Base-by-base conservation (phyloP, 2,329 filamentous ascomycete species). In the Diaporthe citrichinensis region DNA sequence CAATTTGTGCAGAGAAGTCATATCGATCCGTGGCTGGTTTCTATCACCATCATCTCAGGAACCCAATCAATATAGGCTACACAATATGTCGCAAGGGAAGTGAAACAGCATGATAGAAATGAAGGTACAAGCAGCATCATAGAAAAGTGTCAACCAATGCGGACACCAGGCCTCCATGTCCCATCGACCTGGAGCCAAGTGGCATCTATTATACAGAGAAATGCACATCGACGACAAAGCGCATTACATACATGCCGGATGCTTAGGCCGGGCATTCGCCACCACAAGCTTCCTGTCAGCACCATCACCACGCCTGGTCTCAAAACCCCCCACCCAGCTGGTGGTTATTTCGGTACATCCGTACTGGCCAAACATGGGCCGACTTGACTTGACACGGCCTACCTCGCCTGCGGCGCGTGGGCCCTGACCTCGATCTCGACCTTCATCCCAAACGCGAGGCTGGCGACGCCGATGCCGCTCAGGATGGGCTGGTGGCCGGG, bases 351-450 rank as follows among this genome's bases (percentile, higher is more conserved):
- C 10, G 20, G 25, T 36, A 23, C 2, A 36, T 58, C 20, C 12
- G 31, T n/a, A 34, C 4, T 14, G 10, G n/a, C 10, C 31, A 36
- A 34, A 23, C 2, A 34, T 23, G 15, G 4, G 2, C 31, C 3
- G 31, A 4, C 20, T 23, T 7, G 31, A 28, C 57, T 59, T 4
- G 23, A 31, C 25, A 46, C 0, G 8, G 41, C 25, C 41, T 49
- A 65, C 3, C 25, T 34, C 41, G 17, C 41, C 41, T 2, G 17
- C 41, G 41, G 61, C 41, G 28, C 41, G 3, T 65, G 61, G 17
- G 61, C 61, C 61, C 61, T 65, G 41, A 65, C 61, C 41, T 65
- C 61, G 25, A 65, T 65, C 61, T 65, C 61, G 28, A 65, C 61
- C 28, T 67, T 67, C 61, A 67, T 67, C 28, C 61, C 61, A 20